Conservation (phyloP, 306 rosid genomes). For the Lithocarpus polystachyus region DNA sequence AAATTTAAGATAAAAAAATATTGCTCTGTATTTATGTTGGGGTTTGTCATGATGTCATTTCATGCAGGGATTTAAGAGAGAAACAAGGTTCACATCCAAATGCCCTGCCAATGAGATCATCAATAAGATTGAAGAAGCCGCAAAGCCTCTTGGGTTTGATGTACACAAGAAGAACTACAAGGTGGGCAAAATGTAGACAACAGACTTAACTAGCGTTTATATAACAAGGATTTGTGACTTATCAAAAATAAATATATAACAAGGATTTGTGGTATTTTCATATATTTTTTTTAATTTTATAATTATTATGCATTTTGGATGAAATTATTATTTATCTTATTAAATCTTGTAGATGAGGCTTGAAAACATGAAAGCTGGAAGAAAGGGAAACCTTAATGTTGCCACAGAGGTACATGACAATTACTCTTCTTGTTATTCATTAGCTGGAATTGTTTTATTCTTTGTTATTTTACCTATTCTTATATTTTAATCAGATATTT, state of each 20-base stretch:
- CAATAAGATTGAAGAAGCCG: conserved; percentile 92
- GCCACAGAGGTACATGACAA: conserved; percentile 74
- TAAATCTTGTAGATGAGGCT: conserved; percentile 71
- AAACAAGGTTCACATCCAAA: conserved; percentile 94
- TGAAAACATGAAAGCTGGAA: conserved; percentile 89
- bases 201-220: not conserved
- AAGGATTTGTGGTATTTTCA: not conserved
- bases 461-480: not conserved
- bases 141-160: conserved; percentile 96
- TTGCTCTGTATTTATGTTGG: not conserved
- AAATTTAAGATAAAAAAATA: not conserved
- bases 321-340: not conserved
- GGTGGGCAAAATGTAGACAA: conserved; percentile 42
- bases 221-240: not conserved
- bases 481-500: conserved; percentile 55
- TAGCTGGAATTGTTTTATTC: not conserved
- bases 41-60: conserved; percentile 1
- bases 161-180: conserved; percentile 96
- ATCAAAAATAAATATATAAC: not conserved
- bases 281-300: not conserved
- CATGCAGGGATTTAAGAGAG: conserved; percentile 80
- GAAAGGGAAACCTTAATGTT: conserved; percentile 97
- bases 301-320: conserved; percentile 2
- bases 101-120: conserved; percentile 87
- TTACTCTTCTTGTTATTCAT: conserved; percentile 2